Evolutionary conservation across 2,329 filamentous ascomycete species (phyloP).

Genomic region (Bipolaris cookei): DNA sequence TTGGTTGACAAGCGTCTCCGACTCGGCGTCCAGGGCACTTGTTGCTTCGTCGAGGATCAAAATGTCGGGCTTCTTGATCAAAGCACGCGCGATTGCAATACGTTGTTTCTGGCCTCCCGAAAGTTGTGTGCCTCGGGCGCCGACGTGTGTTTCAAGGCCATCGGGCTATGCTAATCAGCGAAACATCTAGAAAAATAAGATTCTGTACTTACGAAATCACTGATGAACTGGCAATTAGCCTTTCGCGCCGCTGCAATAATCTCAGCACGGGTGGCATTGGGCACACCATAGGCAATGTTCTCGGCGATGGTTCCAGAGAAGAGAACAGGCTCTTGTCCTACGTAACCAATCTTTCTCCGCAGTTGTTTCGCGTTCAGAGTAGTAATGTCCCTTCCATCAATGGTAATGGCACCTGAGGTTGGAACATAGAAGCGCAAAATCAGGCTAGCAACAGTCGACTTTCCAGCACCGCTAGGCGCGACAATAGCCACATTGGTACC

Average conservation of each 20-base stretch:
- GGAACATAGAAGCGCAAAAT: conserved; percentile 91
- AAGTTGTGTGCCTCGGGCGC: conserved; percentile 88
- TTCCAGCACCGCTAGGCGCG: conserved; percentile 92
- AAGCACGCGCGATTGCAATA: conserved; percentile 92
- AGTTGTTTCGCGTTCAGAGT: conserved; percentile 93
- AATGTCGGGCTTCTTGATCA: conserved; percentile 96
- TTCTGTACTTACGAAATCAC: conserved; percentile 74
- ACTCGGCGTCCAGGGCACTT: conserved; percentile 93
- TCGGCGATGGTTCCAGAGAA: conserved; percentile 85
- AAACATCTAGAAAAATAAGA: background rate
- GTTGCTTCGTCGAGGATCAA: conserved; percentile 95
- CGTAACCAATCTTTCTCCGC: conserved; percentile 89
- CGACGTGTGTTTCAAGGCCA: conserved; percentile 91
- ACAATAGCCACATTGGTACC: conserved; percentile 97
- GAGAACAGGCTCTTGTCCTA: conserved; percentile 92
- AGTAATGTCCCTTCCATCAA: conserved; percentile 83
- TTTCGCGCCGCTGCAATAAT: conserved; percentile 86
- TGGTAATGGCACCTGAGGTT: conserved; percentile 75
- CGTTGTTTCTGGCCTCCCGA: conserved; percentile 97
- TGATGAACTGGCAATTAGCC: conserved; percentile 96
- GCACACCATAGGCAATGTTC: conserved; percentile 90
- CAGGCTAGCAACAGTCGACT: conserved; percentile 93
- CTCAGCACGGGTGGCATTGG: conserved; percentile 75
- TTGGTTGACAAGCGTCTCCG: conserved; percentile 93
- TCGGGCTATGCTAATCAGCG: conserved; percentile 66